A percentile compares a stretch with the other conserved stretches of the same genome.
Conservation (phyloP, 2,329 filamentous ascomycete species). For the Monosporascus ibericus region DNA sequence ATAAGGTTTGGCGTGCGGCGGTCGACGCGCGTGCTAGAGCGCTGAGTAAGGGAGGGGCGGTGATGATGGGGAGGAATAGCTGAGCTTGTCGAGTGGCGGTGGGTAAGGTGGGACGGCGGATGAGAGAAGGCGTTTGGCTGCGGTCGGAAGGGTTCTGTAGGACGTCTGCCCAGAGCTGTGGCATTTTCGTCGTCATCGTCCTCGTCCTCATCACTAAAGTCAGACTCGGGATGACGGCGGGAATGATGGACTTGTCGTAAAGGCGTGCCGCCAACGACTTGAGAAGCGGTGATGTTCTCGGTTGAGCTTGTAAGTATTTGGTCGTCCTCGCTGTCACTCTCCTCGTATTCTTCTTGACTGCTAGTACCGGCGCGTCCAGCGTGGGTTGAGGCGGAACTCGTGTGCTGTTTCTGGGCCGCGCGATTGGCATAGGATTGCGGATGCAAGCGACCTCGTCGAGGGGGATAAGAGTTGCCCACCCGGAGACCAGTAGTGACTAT, state of each 20-base stretch:
- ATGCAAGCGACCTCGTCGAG: constrained; percentile 50
- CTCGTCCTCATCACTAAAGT: constrained; percentile 41
- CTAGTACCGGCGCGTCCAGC: constrained; percentile 48
- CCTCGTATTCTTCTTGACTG: constrained; percentile 91
- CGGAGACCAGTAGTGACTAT: constrained; percentile 84
- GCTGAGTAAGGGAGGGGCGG: constrained; percentile 42
- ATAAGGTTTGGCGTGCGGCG: constrained; percentile 55
- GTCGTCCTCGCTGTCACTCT: constrained; percentile 88
- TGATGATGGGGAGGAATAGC: constrained; percentile 42
- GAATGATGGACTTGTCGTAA: constrained; percentile 27
- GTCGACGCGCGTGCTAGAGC: constrained; percentile 40
- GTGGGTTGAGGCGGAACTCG: constrained; percentile 25
- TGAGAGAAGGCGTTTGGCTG: constrained; percentile 92
- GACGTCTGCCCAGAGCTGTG: constrained; percentile 64
- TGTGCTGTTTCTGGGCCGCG: constrained; percentile 26
- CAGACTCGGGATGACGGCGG: constrained; percentile 30
- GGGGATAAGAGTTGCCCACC: constrained; percentile 60
- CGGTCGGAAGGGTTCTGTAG: constrained; percentile 64
- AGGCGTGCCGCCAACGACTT: constrained; percentile 27
- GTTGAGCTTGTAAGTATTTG: constrained; percentile 54
- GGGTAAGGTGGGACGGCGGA: constrained; percentile 52
- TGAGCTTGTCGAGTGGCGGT: constrained; percentile 45
- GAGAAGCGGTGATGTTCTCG: constrained; percentile 38
- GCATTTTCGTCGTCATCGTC: constrained; percentile 67
- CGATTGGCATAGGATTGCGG: constrained; percentile 19